A percentile compares a stretch with the other conserved stretches of the same genome.
phyloP scores from a whole-genome alignment of 345 rosid genomes.

The Cardiospermum halicacabum region DNA sequence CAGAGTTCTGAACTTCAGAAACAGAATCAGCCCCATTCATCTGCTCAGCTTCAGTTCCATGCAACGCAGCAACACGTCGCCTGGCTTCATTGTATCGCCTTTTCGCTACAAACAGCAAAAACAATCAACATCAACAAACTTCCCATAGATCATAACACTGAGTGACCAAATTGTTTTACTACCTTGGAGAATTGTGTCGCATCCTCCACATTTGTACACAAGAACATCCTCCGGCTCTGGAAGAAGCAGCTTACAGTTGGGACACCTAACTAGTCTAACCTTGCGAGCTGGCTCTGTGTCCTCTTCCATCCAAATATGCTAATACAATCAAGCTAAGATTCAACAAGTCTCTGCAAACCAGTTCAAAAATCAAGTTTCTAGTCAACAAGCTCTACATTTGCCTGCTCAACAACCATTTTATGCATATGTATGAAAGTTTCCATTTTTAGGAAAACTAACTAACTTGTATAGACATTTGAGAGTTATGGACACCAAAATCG shows the following conservation, averaged over 20 bases:
- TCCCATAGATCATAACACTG: too few species aligned
- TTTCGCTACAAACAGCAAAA: constrained; percentile 50
- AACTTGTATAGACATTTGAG: too few species aligned
- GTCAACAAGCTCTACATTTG: too few species aligned
- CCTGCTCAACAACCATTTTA: not conserved
- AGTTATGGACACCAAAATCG: too few species aligned
- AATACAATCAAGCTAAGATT: not conserved
- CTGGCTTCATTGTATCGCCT: constrained; percentile 25
- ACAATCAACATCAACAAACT: constrained; percentile 5
- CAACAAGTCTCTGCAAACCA: not conserved
- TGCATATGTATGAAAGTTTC: too few species aligned
- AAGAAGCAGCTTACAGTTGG: constrained; percentile 55
- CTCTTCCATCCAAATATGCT: constrained; percentile 29
- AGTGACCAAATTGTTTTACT: too few species aligned
- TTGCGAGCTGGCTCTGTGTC: constrained; percentile 25
- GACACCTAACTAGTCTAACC: constrained; percentile 66
- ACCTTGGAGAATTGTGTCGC: constrained; percentile 64
- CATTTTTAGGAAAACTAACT: not conserved
- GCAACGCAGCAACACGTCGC: constrained; percentile 21
- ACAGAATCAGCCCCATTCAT: constrained; percentile 14
- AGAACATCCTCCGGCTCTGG: constrained; percentile 51
- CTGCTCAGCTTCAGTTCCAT: constrained; percentile 25
- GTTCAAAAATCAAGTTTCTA: not conserved
- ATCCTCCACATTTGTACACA: constrained; percentile 68
- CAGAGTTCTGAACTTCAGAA: constrained; percentile 31